Conservation (phyloP, 2,329 filamentous ascomycete species). For the Aaosphaeria pasadenensis region DNA sequence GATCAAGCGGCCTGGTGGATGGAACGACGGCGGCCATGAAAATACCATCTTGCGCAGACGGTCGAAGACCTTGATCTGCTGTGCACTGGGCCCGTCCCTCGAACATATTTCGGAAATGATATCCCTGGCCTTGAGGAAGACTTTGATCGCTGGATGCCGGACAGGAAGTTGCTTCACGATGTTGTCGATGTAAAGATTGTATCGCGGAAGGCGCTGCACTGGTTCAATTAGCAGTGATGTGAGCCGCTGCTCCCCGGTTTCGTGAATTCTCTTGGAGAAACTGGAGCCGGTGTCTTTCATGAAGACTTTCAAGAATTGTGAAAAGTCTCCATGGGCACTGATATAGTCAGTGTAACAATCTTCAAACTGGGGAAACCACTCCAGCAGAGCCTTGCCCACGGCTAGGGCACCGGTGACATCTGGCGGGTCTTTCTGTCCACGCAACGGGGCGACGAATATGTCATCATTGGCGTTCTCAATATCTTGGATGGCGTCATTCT, state of each 20-base stretch:
- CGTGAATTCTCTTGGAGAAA: slow-evolving; percentile 75
- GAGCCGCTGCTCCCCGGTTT: slow-evolving; percentile 84
- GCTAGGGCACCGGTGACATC: slow-evolving; percentile 76
- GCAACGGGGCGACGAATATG: slow-evolving; percentile 30
- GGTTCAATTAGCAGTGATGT: slow-evolving; percentile 94
- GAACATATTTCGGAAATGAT: slow-evolving; percentile 96
- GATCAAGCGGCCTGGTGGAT: slow-evolving; percentile 75
- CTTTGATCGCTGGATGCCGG: slow-evolving; percentile 77
- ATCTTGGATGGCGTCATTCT: slow-evolving; percentile 74
- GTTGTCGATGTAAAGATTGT: slow-evolving; percentile 94
- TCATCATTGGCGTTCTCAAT: slow-evolving; percentile 58
- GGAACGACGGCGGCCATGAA: slow-evolving; percentile 70
- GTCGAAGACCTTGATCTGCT: slow-evolving; percentile 71
- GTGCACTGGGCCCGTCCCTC: slow-evolving; percentile 68
- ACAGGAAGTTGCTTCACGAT: slow-evolving; percentile 84
- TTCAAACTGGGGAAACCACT: slow-evolving; percentile 92
- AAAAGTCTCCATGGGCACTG: slow-evolving; percentile 81
- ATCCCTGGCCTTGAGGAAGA: slow-evolving; percentile 83
- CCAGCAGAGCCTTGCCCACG: slow-evolving; percentile 76
- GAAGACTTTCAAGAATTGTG: slow-evolving; percentile 74
- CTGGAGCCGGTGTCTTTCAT: slow-evolving; percentile 74
- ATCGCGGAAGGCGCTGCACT: slow-evolving; percentile 88
- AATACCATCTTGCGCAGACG: slow-evolving; percentile 74
- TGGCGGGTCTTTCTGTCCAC: slow-evolving; percentile 42
- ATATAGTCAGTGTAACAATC: slow-evolving; percentile 93